Base-by-base conservation (phyloP, 1,284 basidiomycete genomes). In the Schizophyllum amplum region DNA sequence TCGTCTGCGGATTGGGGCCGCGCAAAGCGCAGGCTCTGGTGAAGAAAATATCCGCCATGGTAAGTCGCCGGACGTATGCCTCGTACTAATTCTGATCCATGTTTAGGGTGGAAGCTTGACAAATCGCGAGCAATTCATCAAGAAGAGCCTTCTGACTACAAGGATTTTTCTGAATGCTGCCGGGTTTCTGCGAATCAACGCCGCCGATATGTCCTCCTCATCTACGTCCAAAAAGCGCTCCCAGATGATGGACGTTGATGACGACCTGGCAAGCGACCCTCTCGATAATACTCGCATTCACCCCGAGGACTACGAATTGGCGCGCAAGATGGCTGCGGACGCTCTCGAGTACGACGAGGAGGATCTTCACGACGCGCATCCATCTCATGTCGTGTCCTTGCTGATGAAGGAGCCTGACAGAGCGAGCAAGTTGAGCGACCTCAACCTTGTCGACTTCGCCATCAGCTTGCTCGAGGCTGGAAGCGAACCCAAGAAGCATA, bases 321-420 rank as follows among this genome's bases (percentile, higher is more conserved):
- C 97, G 1, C 87, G 94, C 51, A 98, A 99, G 76, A 98, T 99
- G 94, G 96, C 97, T 33, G 92, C 93, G 11, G 96, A 98, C 70
- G 94, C 96, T 5, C 81, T 98, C 23, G 96, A 98, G 66, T 82
- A 94, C 27, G 95, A 98, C 65, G 93, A 95, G 66, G 95, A 98
- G 68, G 95, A 98, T 70, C 80, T 92, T 25, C 89, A 90, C 59
- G 92, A 92, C 63, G 86, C 92, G 63, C 90, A 94, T 68, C 90
- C 92, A 42, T 97, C 94, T 5, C 84, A 90, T 55, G 92, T 95
- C 7, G 86, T 94, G 49, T 79, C 79, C 21, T 76, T 89, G 55
- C 86, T 99, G 67, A 93, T 98, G 87, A 79, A 86, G 52, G 91
- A 95, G 67, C 75, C 77, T 24, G 86, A 93, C 61, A 87, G 85